These are phyloP conservation scores for Fusarium verticillioides DNA, from an alignment of 2,329 filamentous ascomycete genomes.

Conservation along the genomic window DNA sequence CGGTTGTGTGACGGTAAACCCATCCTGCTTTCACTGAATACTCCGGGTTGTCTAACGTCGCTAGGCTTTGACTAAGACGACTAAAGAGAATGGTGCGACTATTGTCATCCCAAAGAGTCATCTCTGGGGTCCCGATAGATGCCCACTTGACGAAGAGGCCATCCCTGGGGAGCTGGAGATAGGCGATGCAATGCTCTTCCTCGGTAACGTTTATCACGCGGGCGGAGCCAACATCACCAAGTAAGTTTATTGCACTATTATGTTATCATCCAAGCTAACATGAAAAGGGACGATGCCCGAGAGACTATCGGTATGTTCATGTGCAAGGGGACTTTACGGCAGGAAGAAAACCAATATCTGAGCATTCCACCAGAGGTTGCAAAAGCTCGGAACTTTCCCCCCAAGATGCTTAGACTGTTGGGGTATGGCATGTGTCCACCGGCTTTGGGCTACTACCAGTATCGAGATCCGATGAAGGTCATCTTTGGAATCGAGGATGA, in stretches of 20 bases:
- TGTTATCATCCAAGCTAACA: rapidly evolving
- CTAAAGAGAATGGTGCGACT: rapidly evolving
- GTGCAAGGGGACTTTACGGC: background rate
- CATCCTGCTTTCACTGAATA: too few relatives aligned
- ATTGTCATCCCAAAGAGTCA: rapidly evolving
- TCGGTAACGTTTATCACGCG: background rate
- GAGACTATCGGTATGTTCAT: background rate
- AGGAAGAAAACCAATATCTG: background rate
- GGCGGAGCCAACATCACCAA: background rate
- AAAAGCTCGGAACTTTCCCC: rapidly evolving
- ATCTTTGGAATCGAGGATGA: background rate
- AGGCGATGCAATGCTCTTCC: background rate
- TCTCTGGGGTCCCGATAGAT: background rate
- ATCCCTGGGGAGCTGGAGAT: rapidly evolving
- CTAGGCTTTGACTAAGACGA: background rate
- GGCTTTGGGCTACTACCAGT: background rate
- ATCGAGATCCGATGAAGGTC: background rate
- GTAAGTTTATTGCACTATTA: rapidly evolving
- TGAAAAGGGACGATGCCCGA: background rate
- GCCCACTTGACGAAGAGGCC: rapidly evolving
- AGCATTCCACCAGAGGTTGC: background rate
- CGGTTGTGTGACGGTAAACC: background rate
- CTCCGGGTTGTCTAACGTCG: background rate
- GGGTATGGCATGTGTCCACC: background rate
- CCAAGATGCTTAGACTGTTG: background rate